These are phyloP conservation scores for Dichotomocladium elegans DNA, from an alignment of 371 early-diverging fungal species.

Conservation along the genomic window DNA sequence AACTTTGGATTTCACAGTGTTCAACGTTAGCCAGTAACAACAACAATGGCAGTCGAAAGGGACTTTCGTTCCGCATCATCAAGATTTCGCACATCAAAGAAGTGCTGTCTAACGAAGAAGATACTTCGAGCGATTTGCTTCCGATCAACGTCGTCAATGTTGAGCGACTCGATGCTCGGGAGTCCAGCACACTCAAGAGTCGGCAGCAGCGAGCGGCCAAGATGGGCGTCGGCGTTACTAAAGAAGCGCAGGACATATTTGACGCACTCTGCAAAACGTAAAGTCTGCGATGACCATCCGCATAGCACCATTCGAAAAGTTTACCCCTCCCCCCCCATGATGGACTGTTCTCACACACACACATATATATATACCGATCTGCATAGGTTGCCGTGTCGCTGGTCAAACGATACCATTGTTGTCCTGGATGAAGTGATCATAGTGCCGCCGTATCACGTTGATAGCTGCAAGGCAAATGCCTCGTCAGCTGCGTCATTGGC, in stretches of 20 bases:
- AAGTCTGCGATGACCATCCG: constrained; percentile 1
- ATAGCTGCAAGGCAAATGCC: constrained; percentile 64
- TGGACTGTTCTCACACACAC: too few species aligned
- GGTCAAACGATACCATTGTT: constrained; percentile 73
- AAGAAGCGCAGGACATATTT: constrained; percentile 76
- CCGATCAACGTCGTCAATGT: constrained; percentile 39
- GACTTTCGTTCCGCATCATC: constrained; percentile 48
- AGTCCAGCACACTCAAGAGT: constrained; percentile 54
- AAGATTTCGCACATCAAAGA: constrained; percentile 63
- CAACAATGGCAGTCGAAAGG: constrained; percentile 17
- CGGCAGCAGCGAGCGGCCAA: constrained; percentile 59
- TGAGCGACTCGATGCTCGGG: constrained; percentile 59
- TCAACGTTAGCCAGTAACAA: constrained; percentile 1
- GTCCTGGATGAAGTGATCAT: constrained; percentile 84
- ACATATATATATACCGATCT: too few species aligned
- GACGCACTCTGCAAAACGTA: constrained; percentile 82
- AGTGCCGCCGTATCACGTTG: constrained; percentile 69
- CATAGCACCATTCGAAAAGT: background rate
- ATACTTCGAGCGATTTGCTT: constrained; percentile 21
- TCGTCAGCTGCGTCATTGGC: constrained; percentile 60
- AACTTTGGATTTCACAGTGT: constrained; percentile 19
- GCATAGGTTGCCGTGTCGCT: constrained; percentile 80
- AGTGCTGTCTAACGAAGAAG: constrained; percentile 35
- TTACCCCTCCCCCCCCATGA: too few species aligned
- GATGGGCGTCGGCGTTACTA: constrained; percentile 79